Percentiles rank a stretch among this genome's conserved stretches.
Evolutionary conservation across 1,139 yeast species (phyloP).

Genomic region (Candida dubliniensis): DNA sequence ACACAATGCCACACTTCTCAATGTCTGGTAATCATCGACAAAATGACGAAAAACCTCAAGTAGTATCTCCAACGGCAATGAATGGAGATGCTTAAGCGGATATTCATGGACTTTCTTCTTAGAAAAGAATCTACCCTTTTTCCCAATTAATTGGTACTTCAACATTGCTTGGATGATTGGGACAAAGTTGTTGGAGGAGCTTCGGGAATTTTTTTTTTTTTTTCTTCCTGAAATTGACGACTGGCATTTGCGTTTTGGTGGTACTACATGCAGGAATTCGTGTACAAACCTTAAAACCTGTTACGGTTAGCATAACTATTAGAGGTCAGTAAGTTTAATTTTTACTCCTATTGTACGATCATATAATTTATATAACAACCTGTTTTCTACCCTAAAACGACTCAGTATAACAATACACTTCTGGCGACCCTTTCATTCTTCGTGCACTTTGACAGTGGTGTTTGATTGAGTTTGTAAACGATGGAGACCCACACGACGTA

Average conservation of each 20-base stretch:
- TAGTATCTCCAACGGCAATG: slow-evolving; percentile 46
- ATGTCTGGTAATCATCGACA: slow-evolving; percentile 17
- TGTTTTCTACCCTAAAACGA: slow-evolving; percentile 22
- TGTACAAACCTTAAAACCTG: too few species aligned
- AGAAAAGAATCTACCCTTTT: slow-evolving; percentile 19
- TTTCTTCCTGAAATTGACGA: too few species aligned
- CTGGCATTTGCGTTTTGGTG: too few species aligned
- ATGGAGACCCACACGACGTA: slow-evolving; percentile 38
- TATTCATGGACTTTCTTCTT: slow-evolving; percentile 18
- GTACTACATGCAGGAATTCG: too few species aligned
- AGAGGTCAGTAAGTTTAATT: too few species aligned
- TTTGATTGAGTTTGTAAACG: slow-evolving; percentile 27
- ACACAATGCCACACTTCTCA: slow-evolving; percentile 27
- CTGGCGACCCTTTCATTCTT: slow-evolving; percentile 28
- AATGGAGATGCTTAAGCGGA: slow-evolving; percentile 30
- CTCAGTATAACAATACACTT: slow-evolving; percentile 38
- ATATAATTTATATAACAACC: too few species aligned
- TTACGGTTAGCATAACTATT: too few species aligned
- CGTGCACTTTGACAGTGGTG: slow-evolving; percentile 29
- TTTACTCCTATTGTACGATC: too few species aligned
- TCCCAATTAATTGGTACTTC: slow-evolving; percentile 41
- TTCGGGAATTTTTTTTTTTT: too few species aligned
- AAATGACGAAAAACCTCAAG: slow-evolving; percentile 31
- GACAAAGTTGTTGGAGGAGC: neutral
- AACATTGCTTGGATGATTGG: slow-evolving; percentile 17